Conservation (phyloP, 345 rosid species). For the Odontarrhena argentea region DNA sequence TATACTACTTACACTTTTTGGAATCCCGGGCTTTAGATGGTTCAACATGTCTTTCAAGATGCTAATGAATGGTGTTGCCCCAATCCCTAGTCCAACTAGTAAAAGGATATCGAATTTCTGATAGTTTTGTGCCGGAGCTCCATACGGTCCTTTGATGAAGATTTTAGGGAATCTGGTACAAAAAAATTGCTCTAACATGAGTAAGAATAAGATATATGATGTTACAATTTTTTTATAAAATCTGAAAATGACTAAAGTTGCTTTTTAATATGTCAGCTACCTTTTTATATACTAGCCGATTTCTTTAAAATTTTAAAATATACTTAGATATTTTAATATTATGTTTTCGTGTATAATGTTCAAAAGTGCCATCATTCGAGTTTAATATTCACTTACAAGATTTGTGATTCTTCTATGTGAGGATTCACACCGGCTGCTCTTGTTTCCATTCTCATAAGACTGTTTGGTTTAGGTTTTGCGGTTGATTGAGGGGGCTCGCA, state of each 20-base stretch:
- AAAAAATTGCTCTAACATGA: slow-evolving; percentile 2
- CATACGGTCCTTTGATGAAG: slow-evolving; percentile 82
- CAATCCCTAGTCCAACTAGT: slow-evolving; percentile 88
- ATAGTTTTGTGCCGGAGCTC: slow-evolving; percentile 96
- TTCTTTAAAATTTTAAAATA: no score
- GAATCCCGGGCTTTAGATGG: slow-evolving; percentile 52
- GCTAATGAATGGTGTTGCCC: slow-evolving; percentile 97
- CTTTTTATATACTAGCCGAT: no score
- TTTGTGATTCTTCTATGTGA: slow-evolving; percentile 53
- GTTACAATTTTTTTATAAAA: no score
- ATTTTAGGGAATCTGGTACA: slow-evolving; percentile 69
- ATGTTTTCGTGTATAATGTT: no score
- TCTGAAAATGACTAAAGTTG: no score
- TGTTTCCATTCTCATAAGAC: slow-evolving; percentile 73
- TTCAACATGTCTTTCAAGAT: slow-evolving; percentile 81
- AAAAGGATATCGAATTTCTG: slow-evolving; percentile 72
- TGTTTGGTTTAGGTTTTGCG: slow-evolving; percentile 46
- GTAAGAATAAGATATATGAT: no score
- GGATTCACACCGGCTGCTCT: slow-evolving; percentile 43
- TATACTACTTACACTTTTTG: slow-evolving; percentile 42
- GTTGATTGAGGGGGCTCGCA: slow-evolving; percentile 58
- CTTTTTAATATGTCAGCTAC: no score
- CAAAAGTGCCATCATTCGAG: not conserved
- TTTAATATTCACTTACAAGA: slow-evolving; percentile 44
- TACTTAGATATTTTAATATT: no score